Evolutionary conservation across 1,139 yeast genomes (phyloP).

Genomic region (Geotrichum carabidarum): DNA sequence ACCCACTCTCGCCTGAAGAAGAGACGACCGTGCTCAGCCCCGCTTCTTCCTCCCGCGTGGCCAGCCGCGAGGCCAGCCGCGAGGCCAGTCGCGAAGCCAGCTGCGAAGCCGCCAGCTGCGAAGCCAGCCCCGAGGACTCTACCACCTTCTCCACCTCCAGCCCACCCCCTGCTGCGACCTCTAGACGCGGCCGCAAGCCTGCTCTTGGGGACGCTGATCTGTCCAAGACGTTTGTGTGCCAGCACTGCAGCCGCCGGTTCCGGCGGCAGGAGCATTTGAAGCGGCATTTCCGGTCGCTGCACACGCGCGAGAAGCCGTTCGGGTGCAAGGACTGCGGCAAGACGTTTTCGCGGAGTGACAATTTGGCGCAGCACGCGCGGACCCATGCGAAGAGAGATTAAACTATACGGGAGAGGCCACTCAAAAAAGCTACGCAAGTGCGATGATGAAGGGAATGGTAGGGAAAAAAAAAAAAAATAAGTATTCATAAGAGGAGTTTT

Average conservation of each 20-base stretch:
- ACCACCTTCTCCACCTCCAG: background rate
- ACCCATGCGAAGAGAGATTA: constrained; percentile 41
- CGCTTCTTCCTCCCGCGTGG: background rate
- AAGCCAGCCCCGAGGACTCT: background rate
- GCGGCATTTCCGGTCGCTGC: constrained; percentile 68
- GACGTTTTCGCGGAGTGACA: constrained; percentile 71
- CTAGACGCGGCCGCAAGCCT: constrained; percentile 36
- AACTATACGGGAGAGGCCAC: too few relatives aligned
- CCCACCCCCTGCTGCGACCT: background rate
- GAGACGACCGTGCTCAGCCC: background rate
- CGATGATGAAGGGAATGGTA: too few relatives aligned
- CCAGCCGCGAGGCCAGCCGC: background rate
- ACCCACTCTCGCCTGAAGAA: background rate
- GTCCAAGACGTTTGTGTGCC: constrained; percentile 33
- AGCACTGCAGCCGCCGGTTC: constrained; percentile 42
- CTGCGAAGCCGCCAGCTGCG: too few relatives aligned
- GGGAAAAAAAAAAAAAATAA: too few relatives aligned
- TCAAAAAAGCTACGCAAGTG: too few relatives aligned
- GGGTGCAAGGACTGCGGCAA: constrained; percentile 64
- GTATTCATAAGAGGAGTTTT: too few relatives aligned
- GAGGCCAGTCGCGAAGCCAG: too few relatives aligned
- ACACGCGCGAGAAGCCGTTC: constrained; percentile 68
- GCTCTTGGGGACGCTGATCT: constrained; percentile 24
- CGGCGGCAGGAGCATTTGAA: constrained; percentile 75
- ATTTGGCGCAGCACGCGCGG: constrained; percentile 68